Evolutionary conservation across 2,329 filamentous ascomycete species (phyloP), one percentile per base, ranked within the genome.

Genomic region (Rasamsonia emersonii): DNA sequence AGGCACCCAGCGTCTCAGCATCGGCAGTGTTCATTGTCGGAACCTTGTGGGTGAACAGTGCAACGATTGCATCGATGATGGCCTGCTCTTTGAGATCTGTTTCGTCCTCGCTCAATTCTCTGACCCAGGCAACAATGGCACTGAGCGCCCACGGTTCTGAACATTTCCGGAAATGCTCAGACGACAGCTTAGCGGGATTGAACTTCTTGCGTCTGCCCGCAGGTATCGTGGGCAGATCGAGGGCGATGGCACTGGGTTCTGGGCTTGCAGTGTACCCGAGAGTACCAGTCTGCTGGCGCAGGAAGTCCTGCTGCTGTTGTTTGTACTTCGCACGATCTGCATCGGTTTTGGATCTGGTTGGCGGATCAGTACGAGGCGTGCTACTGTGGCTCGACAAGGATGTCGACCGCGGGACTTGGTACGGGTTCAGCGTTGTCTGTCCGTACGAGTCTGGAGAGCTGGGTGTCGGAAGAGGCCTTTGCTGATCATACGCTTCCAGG

Each of bases 1-100:
- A 77, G 37, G 75, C 73, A 40, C 84, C 85, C 31, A 98, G 68
- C 1, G 79, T 81, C 55, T 98, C 91, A 1, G 91, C 91, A 65
- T 98, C 93, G 4, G 89, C 88, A 24, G 91, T 89, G 47, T 98
- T 96, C 86, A 98, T 95, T 1, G 86, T 98, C 0, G 91, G 88
- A 1, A 98, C 86, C 58, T 95, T 96, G 60, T 84, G 75, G 2
- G 85, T 93, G 56, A 98, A 96, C 5, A 98, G 67, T 18, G 79
- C 82, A 24, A 94, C 79, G 24, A 98, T 70, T 2, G 85, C 88
- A 45, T 96, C 88, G 37, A 86, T 80, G 31, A 98, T 78, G 2
- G 82, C 79, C 50, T 86, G 83, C 51, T 82, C 76, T 53, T 82
- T 86, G 28, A 98, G 64, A 56, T 98, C 86, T 8, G 80, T 77